Evolutionary conservation across 768 basidiomycete species (phyloP), one percentile per base, ranked within the genome.

Genomic region (Collybia nuda): DNA sequence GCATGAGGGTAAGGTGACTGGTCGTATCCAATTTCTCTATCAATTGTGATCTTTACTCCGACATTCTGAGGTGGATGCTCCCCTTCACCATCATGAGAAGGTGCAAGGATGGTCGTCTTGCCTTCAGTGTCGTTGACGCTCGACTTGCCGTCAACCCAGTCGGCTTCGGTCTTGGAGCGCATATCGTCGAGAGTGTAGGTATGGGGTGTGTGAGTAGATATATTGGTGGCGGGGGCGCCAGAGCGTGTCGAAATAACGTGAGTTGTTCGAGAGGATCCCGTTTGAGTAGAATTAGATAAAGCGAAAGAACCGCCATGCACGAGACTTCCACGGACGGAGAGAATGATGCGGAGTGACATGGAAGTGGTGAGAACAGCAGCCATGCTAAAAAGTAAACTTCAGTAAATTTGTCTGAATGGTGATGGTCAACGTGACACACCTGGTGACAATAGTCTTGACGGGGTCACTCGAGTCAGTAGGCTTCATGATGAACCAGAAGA

Each of bases 321-420:
- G 64, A 92, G 87, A 21, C 81, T 65, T n/a, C 90, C 90, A 48
- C 88, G 84, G 44, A 93, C 85, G 54, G 81, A 79, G 59, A 93
- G 86, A 56, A 93, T 77, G 74, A 93, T 90, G 57, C 90, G 89
- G 62, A 92, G 84, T 26, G 84, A 81, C 91, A 93, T 93, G 15
- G 90, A 90, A 36, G 88, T 85, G 23, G 91, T 93, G 52, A 93
- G 81, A 28, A 92, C 90, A 8, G 87, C 89, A 1, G 91, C 80
- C 87, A 93, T 92, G 70, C 82, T 79, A 47, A 54, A 23, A 12
- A 12, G n/a, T 22, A 14, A 8, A 21, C 18, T 42, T 42, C 1
- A 23, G 11, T 19, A 35, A n/a, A 45, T 44, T 18, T 29, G 9
- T 15, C 21, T 21, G 7, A 12, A 4, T 19, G 32, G 19, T 14